Conservation (phyloP, 345 rosid species). For the Euphorbia pulcherrima region DNA sequence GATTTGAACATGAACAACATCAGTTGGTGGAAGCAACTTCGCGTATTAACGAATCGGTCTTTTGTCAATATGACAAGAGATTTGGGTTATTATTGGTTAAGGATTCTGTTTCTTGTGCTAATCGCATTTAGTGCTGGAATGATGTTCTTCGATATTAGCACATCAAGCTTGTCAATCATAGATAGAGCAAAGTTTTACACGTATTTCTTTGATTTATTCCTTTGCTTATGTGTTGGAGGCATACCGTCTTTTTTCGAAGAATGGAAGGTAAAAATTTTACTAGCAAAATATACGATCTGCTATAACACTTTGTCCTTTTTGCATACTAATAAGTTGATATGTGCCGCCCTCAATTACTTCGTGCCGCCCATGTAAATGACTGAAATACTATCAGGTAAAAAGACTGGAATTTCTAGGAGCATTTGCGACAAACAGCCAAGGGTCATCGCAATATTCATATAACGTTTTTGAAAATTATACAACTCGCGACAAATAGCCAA, state of each 20-base stretch:
- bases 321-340: no score
- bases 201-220: conserved; percentile 32
- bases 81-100: conserved; percentile 37
- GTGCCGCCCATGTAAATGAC: no score
- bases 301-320: no score
- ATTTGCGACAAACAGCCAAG: no score
- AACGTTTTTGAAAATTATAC: no score
- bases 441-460: no score
- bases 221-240: conserved; percentile 34
- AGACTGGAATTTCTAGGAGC: no score
- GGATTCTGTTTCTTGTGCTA: conserved; percentile 26
- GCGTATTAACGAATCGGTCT: conserved; percentile 27
- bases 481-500: no score
- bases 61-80: conserved; percentile 35
- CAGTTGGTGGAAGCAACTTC: conserved; percentile 30
- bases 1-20: conserved; percentile 2
- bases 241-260: conserved; percentile 38
- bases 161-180: conserved; percentile 10
- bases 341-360: no score
- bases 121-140: conserved; percentile 25
- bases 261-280: not conserved
- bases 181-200: conserved; percentile 23
- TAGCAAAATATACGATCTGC: not conserved
- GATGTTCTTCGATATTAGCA: conserved; percentile 27
- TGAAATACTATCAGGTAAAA: no score